Evolutionary conservation across 2,329 filamentous ascomycete genomes (phyloP).

Genomic region (Claviceps digitariae): DNA sequence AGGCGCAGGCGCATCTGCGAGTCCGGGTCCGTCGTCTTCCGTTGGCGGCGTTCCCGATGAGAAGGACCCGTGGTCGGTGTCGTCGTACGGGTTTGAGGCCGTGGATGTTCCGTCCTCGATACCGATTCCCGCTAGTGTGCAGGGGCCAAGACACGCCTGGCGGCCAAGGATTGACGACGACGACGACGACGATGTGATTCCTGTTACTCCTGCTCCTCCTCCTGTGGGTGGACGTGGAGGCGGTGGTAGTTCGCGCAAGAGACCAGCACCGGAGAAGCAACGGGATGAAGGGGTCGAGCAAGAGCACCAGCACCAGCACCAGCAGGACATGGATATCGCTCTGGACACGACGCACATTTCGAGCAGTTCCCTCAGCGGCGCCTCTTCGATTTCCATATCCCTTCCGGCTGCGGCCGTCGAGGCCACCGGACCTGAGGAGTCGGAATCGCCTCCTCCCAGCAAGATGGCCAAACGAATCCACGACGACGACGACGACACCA

Average conservation of each 20-base stretch:
- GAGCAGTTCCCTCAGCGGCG: conserved; percentile 14
- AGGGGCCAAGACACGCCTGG: neutral
- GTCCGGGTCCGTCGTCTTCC: neutral
- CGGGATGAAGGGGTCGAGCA: conserved; percentile 2
- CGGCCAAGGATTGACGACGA: neutral
- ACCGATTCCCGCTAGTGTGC: conserved; percentile 2
- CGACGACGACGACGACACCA: too few relatives aligned
- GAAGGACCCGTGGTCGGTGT: neutral
- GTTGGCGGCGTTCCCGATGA: conserved; percentile 8
- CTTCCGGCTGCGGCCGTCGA: neutral
- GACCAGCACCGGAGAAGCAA: neutral
- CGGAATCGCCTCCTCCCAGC: conserved; percentile 16
- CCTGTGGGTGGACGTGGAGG: neutral
- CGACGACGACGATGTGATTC: conserved; percentile 9
- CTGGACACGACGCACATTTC: conserved; percentile 21
- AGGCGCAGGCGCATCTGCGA: neutral
- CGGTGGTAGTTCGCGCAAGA: neutral
- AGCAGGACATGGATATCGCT: neutral
- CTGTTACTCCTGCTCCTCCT: conserved; percentile 11
- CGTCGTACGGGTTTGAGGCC: neutral
- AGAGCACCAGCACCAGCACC: neutral
- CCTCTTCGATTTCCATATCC: conserved; percentile 8
- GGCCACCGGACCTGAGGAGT: conserved; percentile 7
- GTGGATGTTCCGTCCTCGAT: conserved; percentile 15
- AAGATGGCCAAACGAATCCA: conserved; percentile 13